phyloP scores from a whole-genome alignment of 176 grass and related monocot genomes.

The Raddia distichophylla region DNA sequence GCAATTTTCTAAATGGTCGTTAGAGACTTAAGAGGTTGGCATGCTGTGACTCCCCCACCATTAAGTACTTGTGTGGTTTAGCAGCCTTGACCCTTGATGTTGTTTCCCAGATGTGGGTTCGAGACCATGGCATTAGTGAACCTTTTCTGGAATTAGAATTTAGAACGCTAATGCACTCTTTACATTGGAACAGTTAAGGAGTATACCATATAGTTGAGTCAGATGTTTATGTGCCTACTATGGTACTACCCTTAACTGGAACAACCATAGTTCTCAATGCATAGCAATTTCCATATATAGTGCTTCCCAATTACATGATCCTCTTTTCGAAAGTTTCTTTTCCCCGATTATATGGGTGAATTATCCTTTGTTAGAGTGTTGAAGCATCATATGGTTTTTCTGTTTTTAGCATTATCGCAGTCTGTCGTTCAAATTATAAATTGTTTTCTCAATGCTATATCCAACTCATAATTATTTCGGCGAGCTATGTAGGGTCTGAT shows the following conservation, averaged over 20 bases:
- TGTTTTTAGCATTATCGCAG: not conserved
- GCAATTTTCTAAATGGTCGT: constrained; percentile 11
- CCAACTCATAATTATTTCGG: constrained; percentile 11
- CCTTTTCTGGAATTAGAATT: not conserved
- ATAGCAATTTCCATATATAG: not conserved
- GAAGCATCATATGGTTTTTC: not conserved
- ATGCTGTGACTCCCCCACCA: not conserved
- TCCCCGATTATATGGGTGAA: not conserved
- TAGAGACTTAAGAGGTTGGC: constrained; percentile 3
- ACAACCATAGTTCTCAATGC: not conserved
- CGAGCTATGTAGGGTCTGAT: not conserved
- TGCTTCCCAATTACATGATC: not conserved
- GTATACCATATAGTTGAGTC: too few species aligned
- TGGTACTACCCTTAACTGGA: not conserved
- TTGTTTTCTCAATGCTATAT: not conserved
- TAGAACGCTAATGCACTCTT: not conserved
- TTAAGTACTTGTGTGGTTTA: not conserved
- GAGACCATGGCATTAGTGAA: not conserved
- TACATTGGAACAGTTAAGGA: not conserved
- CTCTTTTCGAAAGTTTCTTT: constrained; percentile 1
- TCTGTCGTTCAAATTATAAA: not conserved
- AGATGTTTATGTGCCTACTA: too few species aligned
- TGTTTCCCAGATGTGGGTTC: not conserved
- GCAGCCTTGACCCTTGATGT: not conserved
- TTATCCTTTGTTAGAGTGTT: not conserved